Evolutionary conservation across 2,329 filamentous ascomycete species (phyloP).

Genomic region (Diplodia sapinea): DNA sequence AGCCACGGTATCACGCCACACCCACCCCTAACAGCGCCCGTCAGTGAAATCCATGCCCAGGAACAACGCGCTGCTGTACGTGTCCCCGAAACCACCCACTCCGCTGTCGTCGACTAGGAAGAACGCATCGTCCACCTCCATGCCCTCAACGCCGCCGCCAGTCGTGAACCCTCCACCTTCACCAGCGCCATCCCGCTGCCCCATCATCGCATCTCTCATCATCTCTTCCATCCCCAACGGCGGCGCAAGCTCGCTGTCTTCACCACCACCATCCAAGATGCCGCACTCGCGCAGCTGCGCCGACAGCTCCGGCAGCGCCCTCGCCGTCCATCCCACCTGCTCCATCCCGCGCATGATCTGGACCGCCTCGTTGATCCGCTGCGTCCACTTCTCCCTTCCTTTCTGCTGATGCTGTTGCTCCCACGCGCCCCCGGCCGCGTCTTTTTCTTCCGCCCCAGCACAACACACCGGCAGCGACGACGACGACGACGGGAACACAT

Average conservation of each 20-base stretch:
- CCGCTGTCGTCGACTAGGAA: not conserved
- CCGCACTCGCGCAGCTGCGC: slow-evolving; percentile 42
- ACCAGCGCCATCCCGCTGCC: slow-evolving; percentile 35
- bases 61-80: slow-evolving; percentile 6
- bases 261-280: slow-evolving; percentile 33
- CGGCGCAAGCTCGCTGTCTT: slow-evolving; percentile 11
- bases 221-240: not conserved
- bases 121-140: slow-evolving; percentile 10
- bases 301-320: slow-evolving; percentile 44
- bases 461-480: no score
- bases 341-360: slow-evolving; percentile 40
- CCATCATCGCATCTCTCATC: not conserved
- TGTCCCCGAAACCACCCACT: not conserved
- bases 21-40: not conserved
- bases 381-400: not conserved
- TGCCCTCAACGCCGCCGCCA: slow-evolving; percentile 16
- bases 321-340: slow-evolving; percentile 45
- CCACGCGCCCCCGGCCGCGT: no score
- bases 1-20: no score
- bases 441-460: no score
- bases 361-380: slow-evolving; percentile 41
- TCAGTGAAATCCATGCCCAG: slow-evolving; percentile 15
- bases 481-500: no score
- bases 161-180: slow-evolving; percentile 22
- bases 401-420: no score